Conservation (phyloP, 2,329 filamentous ascomycete genomes). For the Venturia oleaginea region DNA sequence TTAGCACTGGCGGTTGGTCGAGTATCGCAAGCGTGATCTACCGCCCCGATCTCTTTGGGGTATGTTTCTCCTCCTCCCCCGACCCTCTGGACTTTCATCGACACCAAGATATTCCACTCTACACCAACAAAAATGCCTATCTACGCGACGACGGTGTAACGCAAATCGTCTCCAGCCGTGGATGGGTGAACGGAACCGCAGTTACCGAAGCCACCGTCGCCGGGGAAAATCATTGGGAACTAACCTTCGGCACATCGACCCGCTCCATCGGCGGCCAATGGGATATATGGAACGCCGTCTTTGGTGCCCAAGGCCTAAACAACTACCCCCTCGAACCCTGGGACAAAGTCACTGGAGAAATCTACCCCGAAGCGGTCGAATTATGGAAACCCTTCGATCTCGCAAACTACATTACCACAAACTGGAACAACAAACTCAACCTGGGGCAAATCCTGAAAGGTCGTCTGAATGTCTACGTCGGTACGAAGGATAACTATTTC, state of each 20-base stretch:
- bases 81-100: conserved; percentile 30
- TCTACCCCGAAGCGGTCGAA: conserved; percentile 28
- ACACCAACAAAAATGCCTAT: conserved; percentile 25
- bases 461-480: conserved; percentile 29
- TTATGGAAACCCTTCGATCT: conserved; percentile 31
- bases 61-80: conserved; percentile 30
- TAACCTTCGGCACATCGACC: conserved; percentile 27
- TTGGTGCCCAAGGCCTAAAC: conserved; percentile 29
- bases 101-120: conserved; percentile 30
- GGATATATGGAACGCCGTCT: conserved; percentile 32
- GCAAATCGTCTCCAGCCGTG: conserved; percentile 25
- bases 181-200: conserved; percentile 8
- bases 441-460: conserved; percentile 25
- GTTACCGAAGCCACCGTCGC: conserved; percentile 21
- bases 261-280: conserved; percentile 26
- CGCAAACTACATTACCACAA: conserved; percentile 24
- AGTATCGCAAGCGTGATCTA: conserved; percentile 29
- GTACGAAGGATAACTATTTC: conserved; percentile 27
- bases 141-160: conserved; percentile 21
- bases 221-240: conserved; percentile 31
- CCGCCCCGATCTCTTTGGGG: conserved; percentile 30
- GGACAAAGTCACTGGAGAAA: conserved; percentile 32
- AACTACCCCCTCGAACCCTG: conserved; percentile 31
- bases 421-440: conserved; percentile 26
- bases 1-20: conserved; percentile 28